These are phyloP conservation scores for Scedosporium boydii DNA, from an alignment of 2,329 filamentous ascomycete genomes.

Conservation along the genomic window DNA sequence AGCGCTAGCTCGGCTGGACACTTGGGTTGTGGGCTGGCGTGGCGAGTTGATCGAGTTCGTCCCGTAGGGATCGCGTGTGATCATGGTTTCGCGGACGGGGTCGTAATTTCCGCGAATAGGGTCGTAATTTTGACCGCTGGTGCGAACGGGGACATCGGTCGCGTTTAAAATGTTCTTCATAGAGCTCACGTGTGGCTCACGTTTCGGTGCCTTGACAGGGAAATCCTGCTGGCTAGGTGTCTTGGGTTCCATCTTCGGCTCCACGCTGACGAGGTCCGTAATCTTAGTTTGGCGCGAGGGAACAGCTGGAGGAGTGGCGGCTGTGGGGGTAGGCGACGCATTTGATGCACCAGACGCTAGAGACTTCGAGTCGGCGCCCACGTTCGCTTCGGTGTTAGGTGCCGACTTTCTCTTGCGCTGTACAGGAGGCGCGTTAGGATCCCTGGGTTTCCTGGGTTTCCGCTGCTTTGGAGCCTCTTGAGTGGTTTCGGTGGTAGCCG, in stretches of 20 bases:
- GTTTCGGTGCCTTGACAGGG: slow-evolving; percentile 38
- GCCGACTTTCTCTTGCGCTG: slow-evolving; percentile 46
- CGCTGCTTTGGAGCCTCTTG: slow-evolving; percentile 38
- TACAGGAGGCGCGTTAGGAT: slow-evolving; percentile 46
- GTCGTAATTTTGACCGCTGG: slow-evolving; percentile 78
- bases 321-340: background rate
- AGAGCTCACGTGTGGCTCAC: slow-evolving; percentile 36
- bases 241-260: slow-evolving; percentile 8
- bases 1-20: slow-evolving; percentile 61
- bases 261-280: slow-evolving; percentile 24
- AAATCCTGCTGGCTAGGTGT: slow-evolving; percentile 18
- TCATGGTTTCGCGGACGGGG: slow-evolving; percentile 52
- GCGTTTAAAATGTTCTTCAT: slow-evolving; percentile 49
- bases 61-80: slow-evolving; percentile 38
- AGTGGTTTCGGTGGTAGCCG: slow-evolving; percentile 25
- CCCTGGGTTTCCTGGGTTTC: slow-evolving; percentile 46
- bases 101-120: slow-evolving; percentile 74
- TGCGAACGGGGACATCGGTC: slow-evolving; percentile 37
- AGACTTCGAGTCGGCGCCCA: slow-evolving; percentile 24
- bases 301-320: background rate
- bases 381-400: slow-evolving; percentile 26
- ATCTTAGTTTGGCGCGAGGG: slow-evolving; percentile 28
- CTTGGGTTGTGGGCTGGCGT: slow-evolving; percentile 23
- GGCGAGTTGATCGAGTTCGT: slow-evolving; percentile 40
- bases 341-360: slow-evolving; percentile 19